phyloP scores from a whole-genome alignment of 345 rosid genomes.

The Arabidopsis thaliana region DNA sequence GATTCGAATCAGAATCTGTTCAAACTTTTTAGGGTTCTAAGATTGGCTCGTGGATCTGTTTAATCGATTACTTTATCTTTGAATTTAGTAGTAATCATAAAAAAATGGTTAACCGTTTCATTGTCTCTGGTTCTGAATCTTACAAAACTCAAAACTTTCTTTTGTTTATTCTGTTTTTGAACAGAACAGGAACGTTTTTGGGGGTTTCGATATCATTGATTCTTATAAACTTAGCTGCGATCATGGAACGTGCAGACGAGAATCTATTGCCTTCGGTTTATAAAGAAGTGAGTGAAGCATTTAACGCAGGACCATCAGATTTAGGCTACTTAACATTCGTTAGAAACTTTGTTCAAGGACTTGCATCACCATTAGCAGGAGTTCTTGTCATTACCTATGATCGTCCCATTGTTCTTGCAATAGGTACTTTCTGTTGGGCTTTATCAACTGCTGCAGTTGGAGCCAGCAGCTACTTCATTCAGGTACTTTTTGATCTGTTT shows the following conservation, averaged over 20 bases:
- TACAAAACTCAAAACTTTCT: neutral
- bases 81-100: neutral
- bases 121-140: constrained; percentile 30
- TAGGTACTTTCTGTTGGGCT: constrained; percentile 94
- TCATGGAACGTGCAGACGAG: constrained; percentile 98
- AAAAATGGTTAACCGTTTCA: constrained; percentile 23
- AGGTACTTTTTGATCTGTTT: constrained; percentile 44
- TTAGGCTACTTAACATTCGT: constrained; percentile 94
- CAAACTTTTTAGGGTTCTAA: neutral
- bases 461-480: constrained; percentile 69
- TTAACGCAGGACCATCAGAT: constrained; percentile 90
- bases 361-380: constrained; percentile 89
- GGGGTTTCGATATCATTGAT: constrained; percentile 87
- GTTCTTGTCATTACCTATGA: constrained; percentile 78
- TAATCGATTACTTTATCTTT: neutral
- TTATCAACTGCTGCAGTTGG: constrained; percentile 97
- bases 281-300: constrained; percentile 98
- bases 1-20: constrained; percentile 2
- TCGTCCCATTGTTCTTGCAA: constrained; percentile 89
- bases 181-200: constrained; percentile 77
- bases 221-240: constrained; percentile 88
- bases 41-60: constrained; percentile 11
- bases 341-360: constrained; percentile 93
- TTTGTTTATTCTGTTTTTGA: neutral
- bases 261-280: constrained; percentile 92